phyloP scores from a whole-genome alignment of 805 yeast species.

The Starmera dryadoides region DNA sequence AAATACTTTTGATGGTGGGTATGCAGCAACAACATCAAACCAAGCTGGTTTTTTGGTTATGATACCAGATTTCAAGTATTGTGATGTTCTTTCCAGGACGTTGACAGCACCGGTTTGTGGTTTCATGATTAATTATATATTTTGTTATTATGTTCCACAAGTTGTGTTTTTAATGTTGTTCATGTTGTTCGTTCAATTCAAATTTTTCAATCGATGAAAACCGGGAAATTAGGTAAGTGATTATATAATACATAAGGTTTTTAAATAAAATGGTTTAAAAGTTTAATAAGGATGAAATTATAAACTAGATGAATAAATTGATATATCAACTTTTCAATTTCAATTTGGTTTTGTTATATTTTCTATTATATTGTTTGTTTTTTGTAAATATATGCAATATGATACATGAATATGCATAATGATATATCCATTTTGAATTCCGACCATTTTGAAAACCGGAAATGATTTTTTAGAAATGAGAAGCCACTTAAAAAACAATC shows the following conservation, averaged over 20 bases:
- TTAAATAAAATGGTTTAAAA: not conserved
- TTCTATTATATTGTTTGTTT: no score
- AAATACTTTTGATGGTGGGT: constrained; percentile 71
- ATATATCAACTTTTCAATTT: no score
- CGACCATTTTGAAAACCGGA: no score
- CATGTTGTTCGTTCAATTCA: not conserved
- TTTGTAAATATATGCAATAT: no score
- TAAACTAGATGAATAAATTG: no score
- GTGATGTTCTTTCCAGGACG: constrained; percentile 76
- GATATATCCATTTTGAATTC: no score
- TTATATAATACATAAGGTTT: not conserved
- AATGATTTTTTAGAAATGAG: no score
- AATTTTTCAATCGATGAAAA: not conserved
- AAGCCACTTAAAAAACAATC: no score
- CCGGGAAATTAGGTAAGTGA: not conserved
- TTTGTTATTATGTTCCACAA: not conserved
- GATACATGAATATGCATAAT: no score
- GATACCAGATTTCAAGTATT: constrained; percentile 64
- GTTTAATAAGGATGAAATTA: no score
- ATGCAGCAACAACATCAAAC: constrained; percentile 76
- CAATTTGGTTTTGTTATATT: no score
- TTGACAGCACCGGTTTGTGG: constrained; percentile 69
- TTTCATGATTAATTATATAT: constrained; percentile 39
- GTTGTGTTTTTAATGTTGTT: not conserved
- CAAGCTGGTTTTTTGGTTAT: constrained; percentile 74